phyloP scores from a whole-genome alignment of 2,329 filamentous ascomycete species.

The Diplodia sapinea region DNA sequence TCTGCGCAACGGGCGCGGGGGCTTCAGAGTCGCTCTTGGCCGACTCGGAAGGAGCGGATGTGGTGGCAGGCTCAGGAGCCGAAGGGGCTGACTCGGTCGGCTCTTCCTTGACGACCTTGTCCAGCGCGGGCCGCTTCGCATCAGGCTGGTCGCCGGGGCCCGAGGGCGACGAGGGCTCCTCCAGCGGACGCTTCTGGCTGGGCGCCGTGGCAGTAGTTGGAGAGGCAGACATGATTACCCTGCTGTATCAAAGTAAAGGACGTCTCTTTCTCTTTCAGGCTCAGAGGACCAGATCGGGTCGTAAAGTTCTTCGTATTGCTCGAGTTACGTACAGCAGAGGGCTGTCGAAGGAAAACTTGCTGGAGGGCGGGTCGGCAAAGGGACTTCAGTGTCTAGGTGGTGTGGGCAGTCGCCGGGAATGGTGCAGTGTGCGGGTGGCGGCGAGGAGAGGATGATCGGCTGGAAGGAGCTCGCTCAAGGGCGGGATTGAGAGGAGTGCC shows the following conservation, averaged over 20 bases:
- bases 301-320: slow-evolving; percentile 38
- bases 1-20: slow-evolving; percentile 38
- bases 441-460: slow-evolving; percentile 38
- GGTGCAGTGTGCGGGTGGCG: slow-evolving; percentile 35
- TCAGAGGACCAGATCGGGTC: slow-evolving; percentile 33
- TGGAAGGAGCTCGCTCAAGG: slow-evolving; percentile 29
- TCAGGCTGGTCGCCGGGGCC: slow-evolving; percentile 92
- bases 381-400: slow-evolving; percentile 37
- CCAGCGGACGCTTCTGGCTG: slow-evolving; percentile 89
- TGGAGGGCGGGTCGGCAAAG: slow-evolving; percentile 44
- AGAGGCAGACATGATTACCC: slow-evolving; percentile 51
- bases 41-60: slow-evolving; percentile 49
- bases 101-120: slow-evolving; percentile 77
- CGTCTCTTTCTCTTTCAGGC: slow-evolving; percentile 42
- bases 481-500: slow-evolving; percentile 28
- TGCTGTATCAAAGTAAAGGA: slow-evolving; percentile 32
- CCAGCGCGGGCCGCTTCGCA: slow-evolving; percentile 92
- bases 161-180: slow-evolving; percentile 95
- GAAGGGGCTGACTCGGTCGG: slow-evolving; percentile 35
- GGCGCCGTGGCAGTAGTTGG: slow-evolving; percentile 58
- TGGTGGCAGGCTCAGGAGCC: slow-evolving; percentile 23
- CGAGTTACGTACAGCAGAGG: slow-evolving; percentile 71
- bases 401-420: slow-evolving; percentile 30
- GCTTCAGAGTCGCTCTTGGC: slow-evolving; percentile 33
- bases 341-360: slow-evolving; percentile 90